A percentile compares a stretch with the other conserved stretches of the same genome.
Evolutionary conservation across 306 rosid species (phyloP).

Genomic region (Begonia loranthoides): DNA sequence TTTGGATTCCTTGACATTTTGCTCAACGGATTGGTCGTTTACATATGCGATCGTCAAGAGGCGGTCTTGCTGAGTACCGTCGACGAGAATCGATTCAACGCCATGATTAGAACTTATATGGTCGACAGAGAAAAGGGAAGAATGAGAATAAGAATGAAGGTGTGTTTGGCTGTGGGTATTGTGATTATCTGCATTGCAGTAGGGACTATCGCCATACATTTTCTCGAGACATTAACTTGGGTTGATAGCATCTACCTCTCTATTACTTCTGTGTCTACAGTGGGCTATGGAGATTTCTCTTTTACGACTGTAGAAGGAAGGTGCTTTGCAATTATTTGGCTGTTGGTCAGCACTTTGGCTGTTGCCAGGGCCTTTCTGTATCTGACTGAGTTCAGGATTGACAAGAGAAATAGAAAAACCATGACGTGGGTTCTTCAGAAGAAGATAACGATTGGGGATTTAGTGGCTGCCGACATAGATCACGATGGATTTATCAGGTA

Average conservation of each 20-base stretch:
- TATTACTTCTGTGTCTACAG: conserved; percentile 75
- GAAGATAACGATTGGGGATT: conserved; percentile 63
- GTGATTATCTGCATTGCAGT: conserved; percentile 62
- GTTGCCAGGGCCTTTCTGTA: conserved; percentile 73
- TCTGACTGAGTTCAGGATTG: conserved; percentile 71
- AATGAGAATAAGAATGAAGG: conserved; percentile 78
- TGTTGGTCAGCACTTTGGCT: conserved; percentile 60
- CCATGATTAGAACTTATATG: conserved; percentile 31
- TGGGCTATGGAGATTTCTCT: conserved; percentile 74
- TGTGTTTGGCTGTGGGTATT: conserved; percentile 74
- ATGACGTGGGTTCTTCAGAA: conserved; percentile 57
- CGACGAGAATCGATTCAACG: conserved; percentile 27
- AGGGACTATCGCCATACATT: conserved; percentile 46
- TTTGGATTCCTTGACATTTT: conserved; percentile 66
- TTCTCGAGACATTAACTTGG: conserved; percentile 47
- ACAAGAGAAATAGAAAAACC: conserved; percentile 46
- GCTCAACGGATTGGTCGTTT: conserved; percentile 65
- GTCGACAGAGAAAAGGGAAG: conserved; percentile 76
- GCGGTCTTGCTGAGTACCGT: conserved; percentile 37
- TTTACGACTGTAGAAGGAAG: conserved; percentile 58
- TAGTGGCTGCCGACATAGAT: conserved; percentile 65
- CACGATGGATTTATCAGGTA: conserved; percentile 71
- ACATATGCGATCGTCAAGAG: conserved; percentile 64
- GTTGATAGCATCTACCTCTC: conserved; percentile 61
- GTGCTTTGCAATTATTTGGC: conserved; percentile 64